Base-by-base conservation (phyloP, 2,329 filamentous ascomycete species). In the Trichoderma koningii region DNA sequence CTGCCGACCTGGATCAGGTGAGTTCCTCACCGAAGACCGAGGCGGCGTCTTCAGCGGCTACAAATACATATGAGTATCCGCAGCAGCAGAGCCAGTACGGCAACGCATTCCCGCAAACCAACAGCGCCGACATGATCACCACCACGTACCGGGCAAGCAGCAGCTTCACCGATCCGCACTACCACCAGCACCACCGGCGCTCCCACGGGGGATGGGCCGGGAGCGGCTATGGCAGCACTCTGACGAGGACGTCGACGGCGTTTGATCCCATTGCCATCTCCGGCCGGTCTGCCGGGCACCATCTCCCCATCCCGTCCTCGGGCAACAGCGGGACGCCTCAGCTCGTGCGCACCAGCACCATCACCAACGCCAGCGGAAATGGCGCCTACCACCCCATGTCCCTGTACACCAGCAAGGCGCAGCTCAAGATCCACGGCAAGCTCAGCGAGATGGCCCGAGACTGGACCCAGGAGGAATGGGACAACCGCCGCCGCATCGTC, bases 371-470 rank as follows among this genome's bases (percentile, higher is more conserved):
- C 65, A 67, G 75, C 42, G 70, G 74, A 53, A 72, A 76, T 51
- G 76, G 79, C 4, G 81, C 82, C 1, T 91, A 93, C 77, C 92
- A 93, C 70, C 89, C 90, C 0, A 93, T 96, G 73, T 85, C 88
- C 3, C 85, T 94, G 69, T 94, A 93, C 73, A 89, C 92, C 17
- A 86, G 87, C 73, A 97, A 97, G 79, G 95, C 93, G 0, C 82
- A 89, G 19, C 81, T 98, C 34, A 92, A 95, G 73, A 89, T 98
- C 66, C 86, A 90, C 62, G 93, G 93, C 21, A 91, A 97, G 72
- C 83, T 99, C 55, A 88, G 93, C 59, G 80, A 83, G 7, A 97
- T 98, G 94, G 87, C 88, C 0, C 85, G 90, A 68, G 85, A 88
- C 67, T 99, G 95, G 95, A 89, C 87, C 0, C 78, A 83, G 30